Percentiles rank a stretch among this genome's conserved stretches.
These are phyloP conservation scores for Aureobasidium uvarum DNA, from an alignment of 2,329 filamentous ascomycete genomes.

Conservation along the genomic window DNA sequence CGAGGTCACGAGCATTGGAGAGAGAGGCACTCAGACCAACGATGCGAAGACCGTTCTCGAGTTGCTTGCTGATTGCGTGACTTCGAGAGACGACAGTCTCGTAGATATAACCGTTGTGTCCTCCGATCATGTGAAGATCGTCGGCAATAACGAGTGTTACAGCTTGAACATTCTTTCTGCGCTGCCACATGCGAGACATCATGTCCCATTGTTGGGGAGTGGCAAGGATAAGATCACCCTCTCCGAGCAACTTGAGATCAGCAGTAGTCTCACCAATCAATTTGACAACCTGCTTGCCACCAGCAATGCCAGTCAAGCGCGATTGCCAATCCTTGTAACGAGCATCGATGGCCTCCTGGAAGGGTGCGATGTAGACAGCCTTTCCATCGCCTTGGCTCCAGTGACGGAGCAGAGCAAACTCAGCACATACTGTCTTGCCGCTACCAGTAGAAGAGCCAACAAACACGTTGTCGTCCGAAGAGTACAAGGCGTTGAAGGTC, in stretches of 20 bases:
- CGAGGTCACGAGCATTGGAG: slow-evolving; percentile 88
- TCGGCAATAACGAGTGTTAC: slow-evolving; percentile 92
- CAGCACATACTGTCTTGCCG: slow-evolving; percentile 95
- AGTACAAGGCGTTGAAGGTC: slow-evolving; percentile 89
- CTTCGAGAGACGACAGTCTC: slow-evolving; percentile 97
- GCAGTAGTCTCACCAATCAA: slow-evolving; percentile 89
- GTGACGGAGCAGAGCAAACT: slow-evolving; percentile 85
- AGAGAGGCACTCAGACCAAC: slow-evolving; percentile 88
- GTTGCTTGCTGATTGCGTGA: slow-evolving; percentile 90
- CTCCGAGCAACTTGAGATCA: slow-evolving; percentile 83
- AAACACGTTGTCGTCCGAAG: slow-evolving; percentile 90
- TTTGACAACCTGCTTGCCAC: slow-evolving; percentile 88
- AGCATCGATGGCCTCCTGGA: slow-evolving; percentile 86
- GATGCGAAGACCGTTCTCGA: slow-evolving; percentile 80
- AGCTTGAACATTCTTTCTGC: slow-evolving; percentile 89
- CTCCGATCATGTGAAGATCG: slow-evolving; percentile 89
- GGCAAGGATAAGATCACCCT: slow-evolving; percentile 83
- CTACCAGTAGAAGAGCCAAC: slow-evolving; percentile 90
- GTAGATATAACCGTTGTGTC: slow-evolving; percentile 82
- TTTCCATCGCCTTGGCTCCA: slow-evolving; percentile 74
- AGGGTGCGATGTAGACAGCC: slow-evolving; percentile 91
- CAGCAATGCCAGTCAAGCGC: slow-evolving; percentile 67
- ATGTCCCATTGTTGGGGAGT: slow-evolving; percentile 97
- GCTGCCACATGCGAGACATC: slow-evolving; percentile 91
- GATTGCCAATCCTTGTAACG: slow-evolving; percentile 82